Evolutionary conservation across 78 protist species (phyloP), one percentile per base, ranked within the genome.

Genomic region (Planoprotostelium fungivorum): DNA sequence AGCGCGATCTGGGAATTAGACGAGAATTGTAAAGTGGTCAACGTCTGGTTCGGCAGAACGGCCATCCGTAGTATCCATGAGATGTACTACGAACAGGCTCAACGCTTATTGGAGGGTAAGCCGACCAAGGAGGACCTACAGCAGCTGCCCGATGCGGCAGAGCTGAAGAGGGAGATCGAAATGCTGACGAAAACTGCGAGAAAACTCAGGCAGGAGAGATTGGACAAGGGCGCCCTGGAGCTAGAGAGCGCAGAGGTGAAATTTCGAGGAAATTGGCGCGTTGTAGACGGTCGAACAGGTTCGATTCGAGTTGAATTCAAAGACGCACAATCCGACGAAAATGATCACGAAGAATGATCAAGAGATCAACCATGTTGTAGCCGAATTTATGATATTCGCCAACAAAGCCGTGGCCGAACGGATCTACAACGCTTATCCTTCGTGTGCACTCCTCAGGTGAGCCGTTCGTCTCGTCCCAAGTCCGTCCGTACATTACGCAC

Each of bases 321-420:
- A 91, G 31, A 34, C 88, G 38, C 31, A 51, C 29, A 91, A 38
- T 38, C 51, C 88, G 38, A 90, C 94, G 28, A 91, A 85, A 36
- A 88, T 89, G 25, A 87, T 93, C 0, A 31, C 89, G 35, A 88
- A 94, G 37, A 86, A 36, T 29, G 94, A 94, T 35, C 83, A 90
- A 1, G 96, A 93, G 85, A 88, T 96, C 34, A 96, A 96, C 87
- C 86, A 51, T 34, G 34, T 98, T 83, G 97, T 97, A 0, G 99
- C 97, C 31, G 99, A 98, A 86, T 98, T 94, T 83, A 98, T 98
- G 99, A 93, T 98, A 1, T 92, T 98, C n/a, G 99, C 99, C 28
- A 98, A 98, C 90, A 86, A 39, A 28, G 34, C 93, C 5, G 99
- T 97, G 25, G 99, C 98, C 5, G 85, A 96, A 29, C 1, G 89